Percentiles rank a stretch among this genome's conserved stretches.
These are phyloP conservation scores for Haplographium delicatum DNA, from an alignment of 495 filamentous ascomycete genomes.

Conservation along the genomic window DNA sequence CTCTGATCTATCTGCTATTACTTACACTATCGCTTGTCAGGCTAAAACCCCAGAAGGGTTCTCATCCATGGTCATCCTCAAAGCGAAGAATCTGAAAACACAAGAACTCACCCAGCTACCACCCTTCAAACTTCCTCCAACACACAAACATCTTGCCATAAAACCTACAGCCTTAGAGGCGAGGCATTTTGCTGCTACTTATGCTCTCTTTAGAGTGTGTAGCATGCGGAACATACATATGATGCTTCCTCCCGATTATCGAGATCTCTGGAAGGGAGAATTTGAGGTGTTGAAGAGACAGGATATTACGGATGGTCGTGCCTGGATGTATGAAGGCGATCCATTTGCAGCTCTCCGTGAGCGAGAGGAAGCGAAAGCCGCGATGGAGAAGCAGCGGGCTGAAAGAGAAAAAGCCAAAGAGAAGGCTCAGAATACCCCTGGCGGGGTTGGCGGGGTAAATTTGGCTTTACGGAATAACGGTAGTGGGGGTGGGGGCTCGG, in stretches of 20 bases:
- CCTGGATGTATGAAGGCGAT: conserved; percentile 94
- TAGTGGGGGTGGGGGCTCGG: conserved; percentile 21
- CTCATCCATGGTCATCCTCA: conserved; percentile 73
- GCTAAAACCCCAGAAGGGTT: conserved; percentile 51
- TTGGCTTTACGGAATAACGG: conserved; percentile 29
- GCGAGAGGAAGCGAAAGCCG: conserved; percentile 66
- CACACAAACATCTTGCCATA: conserved; percentile 59
- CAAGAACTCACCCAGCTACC: conserved; percentile 65
- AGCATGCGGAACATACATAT: conserved; percentile 93
- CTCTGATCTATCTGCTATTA: not conserved
- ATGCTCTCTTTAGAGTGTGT: conserved; percentile 82
- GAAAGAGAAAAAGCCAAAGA: conserved; percentile 56
- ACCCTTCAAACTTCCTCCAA: conserved; percentile 73
- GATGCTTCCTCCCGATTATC: conserved; percentile 87
- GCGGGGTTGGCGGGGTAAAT: conserved; percentile 29
- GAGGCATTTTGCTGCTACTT: conserved; percentile 86
- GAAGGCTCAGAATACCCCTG: conserved; percentile 53
- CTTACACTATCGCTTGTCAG: conserved; percentile 7
- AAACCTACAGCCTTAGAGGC: conserved; percentile 81
- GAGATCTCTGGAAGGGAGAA: conserved; percentile 78
- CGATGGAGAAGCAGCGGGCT: conserved; percentile 64
- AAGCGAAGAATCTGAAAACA: conserved; percentile 76
- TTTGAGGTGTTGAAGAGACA: conserved; percentile 74
- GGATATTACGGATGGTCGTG: conserved; percentile 68
- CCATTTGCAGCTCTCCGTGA: conserved; percentile 78